phyloP scores from a whole-genome alignment of 495 filamentous ascomycete genomes.

The Aspergillus panamensis region DNA sequence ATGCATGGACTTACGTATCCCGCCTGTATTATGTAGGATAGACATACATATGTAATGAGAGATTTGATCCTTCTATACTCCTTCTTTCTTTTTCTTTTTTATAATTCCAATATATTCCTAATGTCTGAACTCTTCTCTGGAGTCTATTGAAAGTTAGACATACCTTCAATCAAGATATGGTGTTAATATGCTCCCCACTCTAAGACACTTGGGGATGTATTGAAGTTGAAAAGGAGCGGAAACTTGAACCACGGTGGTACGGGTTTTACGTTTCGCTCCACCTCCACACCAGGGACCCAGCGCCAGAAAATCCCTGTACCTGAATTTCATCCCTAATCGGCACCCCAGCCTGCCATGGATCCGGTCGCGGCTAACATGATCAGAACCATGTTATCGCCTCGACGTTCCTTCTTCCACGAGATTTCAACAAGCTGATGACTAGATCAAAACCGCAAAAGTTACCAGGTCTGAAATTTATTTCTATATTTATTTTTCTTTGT shows the following conservation, averaged over 20 bases:
- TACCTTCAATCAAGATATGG: no score
- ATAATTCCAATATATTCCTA: background rate
- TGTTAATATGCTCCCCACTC: no score
- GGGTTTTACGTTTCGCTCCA: conserved; percentile 10
- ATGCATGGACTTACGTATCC: background rate
- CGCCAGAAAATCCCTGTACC: conserved; percentile 17
- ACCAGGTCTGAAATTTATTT: background rate
- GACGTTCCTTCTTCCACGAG: background rate
- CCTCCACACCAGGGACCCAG: conserved; percentile 18
- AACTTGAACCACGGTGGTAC: background rate
- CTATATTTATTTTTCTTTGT: background rate
- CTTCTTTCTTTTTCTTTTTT: conserved; percentile 2
- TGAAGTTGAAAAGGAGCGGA: background rate
- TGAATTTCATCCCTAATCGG: conserved; percentile 7
- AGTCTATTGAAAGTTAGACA: no score
- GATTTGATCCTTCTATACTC: background rate
- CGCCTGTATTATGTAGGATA: background rate
- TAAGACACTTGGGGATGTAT: background rate
- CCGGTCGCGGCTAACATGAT: background rate
- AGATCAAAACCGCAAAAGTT: background rate
- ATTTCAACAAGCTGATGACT: background rate
- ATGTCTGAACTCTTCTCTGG: background rate
- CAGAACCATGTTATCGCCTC: conserved; percentile 14
- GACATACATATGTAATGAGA: conserved; percentile 11
- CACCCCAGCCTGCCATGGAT: background rate